These are phyloP conservation scores for Citrus trifoliata DNA, from an alignment of 345 rosid genomes.

Conservation along the genomic window DNA sequence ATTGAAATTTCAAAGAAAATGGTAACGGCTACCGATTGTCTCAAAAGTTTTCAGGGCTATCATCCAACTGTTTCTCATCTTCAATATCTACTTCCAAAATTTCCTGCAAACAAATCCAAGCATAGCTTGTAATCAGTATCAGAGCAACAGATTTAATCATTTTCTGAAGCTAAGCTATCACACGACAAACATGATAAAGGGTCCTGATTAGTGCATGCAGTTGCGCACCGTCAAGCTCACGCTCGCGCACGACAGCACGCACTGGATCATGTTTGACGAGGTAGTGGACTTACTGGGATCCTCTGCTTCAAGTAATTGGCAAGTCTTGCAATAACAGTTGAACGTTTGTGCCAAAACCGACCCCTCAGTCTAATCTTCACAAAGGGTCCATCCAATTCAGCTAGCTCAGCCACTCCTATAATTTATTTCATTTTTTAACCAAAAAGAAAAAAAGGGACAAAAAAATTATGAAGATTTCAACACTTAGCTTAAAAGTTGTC, in stretches of 20 bases:
- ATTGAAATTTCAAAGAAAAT: background rate
- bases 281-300: conserved; percentile 60
- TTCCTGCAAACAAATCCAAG: conserved; percentile 35
- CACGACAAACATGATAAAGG: too few species aligned
- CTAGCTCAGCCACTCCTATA: conserved; percentile 64
- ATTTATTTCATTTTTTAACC: background rate
- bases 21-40: background rate
- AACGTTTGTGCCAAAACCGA: conserved; percentile 87
- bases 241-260: too few species aligned
- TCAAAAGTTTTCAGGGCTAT: conserved; percentile 86
- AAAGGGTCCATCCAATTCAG: conserved; percentile 89
- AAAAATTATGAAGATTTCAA: background rate
- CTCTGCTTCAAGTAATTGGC: conserved; percentile 90
- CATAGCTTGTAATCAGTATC: background rate
- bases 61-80: conserved; percentile 86
- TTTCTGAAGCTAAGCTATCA: background rate
- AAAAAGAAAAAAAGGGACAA: background rate
- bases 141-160: background rate
- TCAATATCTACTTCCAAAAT: conserved; percentile 86
- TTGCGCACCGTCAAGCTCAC: too few species aligned
- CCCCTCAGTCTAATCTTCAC: conserved; percentile 84
- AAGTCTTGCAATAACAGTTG: conserved; percentile 72
- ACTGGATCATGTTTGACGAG: too few species aligned
- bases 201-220: too few species aligned
- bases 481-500: conserved; percentile 11